Percentiles rank a stretch among this genome's conserved stretches.
Evolutionary conservation across 2,329 filamentous ascomycete species (phyloP).

Genomic region (Akanthomyces muscarius): DNA sequence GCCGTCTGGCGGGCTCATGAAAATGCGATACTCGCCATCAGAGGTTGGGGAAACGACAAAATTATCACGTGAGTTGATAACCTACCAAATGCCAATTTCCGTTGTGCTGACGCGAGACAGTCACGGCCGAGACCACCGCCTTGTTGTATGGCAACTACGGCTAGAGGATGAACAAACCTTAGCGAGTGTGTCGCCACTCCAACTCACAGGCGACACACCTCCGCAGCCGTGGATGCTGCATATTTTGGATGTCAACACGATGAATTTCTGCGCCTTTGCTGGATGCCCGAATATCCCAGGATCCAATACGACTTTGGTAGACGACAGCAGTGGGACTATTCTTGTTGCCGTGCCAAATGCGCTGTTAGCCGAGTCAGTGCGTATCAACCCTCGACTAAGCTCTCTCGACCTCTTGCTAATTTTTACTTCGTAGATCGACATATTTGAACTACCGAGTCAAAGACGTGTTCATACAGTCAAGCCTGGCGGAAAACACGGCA

Average conservation of each 20-base stretch:
- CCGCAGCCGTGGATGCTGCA: conserved; percentile 81
- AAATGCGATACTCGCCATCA: conserved; percentile 70
- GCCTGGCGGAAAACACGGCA: conserved; percentile 57
- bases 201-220: conserved; percentile 45
- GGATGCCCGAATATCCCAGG: conserved; percentile 43
- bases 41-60: conserved; percentile 65
- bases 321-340: conserved; percentile 36
- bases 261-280: conserved; percentile 91
- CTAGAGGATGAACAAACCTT: conserved; percentile 58
- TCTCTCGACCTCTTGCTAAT: background rate
- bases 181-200: conserved; percentile 67
- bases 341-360: conserved; percentile 80
- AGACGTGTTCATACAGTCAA: conserved; percentile 58
- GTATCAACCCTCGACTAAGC: conserved; percentile 23
- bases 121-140: conserved; percentile 83
- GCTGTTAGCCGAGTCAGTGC: conserved; percentile 64
- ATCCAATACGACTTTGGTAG: background rate
- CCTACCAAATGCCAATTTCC: background rate
- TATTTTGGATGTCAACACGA: conserved; percentile 78
- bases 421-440: conserved; percentile 57
- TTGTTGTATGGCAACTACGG: conserved; percentile 77
- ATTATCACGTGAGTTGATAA: conserved; percentile 70
- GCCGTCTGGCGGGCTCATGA: conserved; percentile 86
- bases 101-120: conserved; percentile 30
- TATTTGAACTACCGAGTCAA: conserved; percentile 77